Base-by-base conservation (phyloP, 2,329 filamentous ascomycete genomes). In the Ilyonectria sp. region DNA sequence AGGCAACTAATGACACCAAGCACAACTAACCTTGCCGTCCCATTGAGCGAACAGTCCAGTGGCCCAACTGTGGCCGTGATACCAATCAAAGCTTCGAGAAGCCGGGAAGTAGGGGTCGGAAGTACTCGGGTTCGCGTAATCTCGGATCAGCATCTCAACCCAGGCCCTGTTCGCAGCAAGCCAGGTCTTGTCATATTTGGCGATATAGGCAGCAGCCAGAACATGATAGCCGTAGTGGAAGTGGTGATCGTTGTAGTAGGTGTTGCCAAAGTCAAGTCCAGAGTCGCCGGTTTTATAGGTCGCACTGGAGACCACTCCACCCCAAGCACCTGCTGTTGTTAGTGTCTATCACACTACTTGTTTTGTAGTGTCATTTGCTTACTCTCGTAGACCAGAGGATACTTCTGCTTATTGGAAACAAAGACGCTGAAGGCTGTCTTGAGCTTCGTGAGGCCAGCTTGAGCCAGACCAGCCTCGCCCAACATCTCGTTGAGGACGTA, bases 11-110 rank as follows among this genome's bases (percentile, higher is more conserved):
- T 4, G n/a, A 15, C 8, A n/a, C 19, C 19, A 31, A 13, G n/a
- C 6, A 3, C n/a, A 57, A 56, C 55, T 59, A 53, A 84, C 90
- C 82, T 95, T 95, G 68, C 93, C 93, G 78, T 95, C 92, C 62
- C 83, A 84, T 43, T 88, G 86, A 69, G 92, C 88, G 74, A 90
- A 93, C 6, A 95, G 82, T 1, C 93, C 93, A 62, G 94, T 94
- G 2, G 95, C 95, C 94, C 95, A 98, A 65, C 92, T 94, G 85
- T 98, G 96, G 2, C 95, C 96, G 76, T 97, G 91, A 79, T 91
- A 98, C 94, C 94, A 98, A 81, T 98, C 96, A 77, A 98, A 98
- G 63, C 86, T 89, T 55, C 96, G 89, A 68, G 88, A 95, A 72
- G 94, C 91, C 0, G 95, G 95, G 80, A 97, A 98, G 74, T 90